Base-by-base conservation (phyloP, 2,329 filamentous ascomycete genomes). In the Talaromyces atroroseus region DNA sequence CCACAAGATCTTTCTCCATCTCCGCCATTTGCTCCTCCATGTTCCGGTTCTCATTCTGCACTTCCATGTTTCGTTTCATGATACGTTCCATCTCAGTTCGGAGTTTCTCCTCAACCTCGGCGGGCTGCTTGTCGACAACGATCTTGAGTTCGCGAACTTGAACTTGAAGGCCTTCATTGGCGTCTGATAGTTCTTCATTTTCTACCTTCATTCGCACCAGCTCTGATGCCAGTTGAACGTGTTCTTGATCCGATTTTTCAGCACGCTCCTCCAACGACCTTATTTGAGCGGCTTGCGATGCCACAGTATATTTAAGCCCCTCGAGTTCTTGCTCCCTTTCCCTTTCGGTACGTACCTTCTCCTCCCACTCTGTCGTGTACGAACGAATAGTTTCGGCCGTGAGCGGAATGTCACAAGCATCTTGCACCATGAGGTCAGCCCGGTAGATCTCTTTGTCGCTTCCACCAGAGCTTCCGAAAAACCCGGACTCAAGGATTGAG, bases 401-500 rank as follows among this genome's bases (percentile, higher is more conserved):
- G 42, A 99, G 85, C 66, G 90, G 88, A 52, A 97, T 81, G 34
- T 89, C 87, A 67, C 92, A 96, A 0, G 94, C 94, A 72, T 99
- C 94, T 59, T 89, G 88, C 14, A 99, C 90, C 59, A 99, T 84
- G 64, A 94, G 85, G 70, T 99, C 94, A 16, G 94, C 94, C 50
- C 92, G 86, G 71, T 99, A 99, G 6, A 99, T 84, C 69, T 96
- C 94, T 73, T 96, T 96, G 69, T 99, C 94, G 12, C 90, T 82
- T 62, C 85, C 86, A 34, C 89, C 91, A 23, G 90, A 92, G 69
- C 88, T 92, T 59, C 94, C 94, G 67, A 99, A 99, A 79, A 99
- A 99, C 14, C 94, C 94, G 45, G 91, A 95, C 71, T 99, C 94
- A 1, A 97, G 82, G 49, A 99, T 87, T 16, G 91, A 96, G 51